Evolutionary conservation across 306 rosid species (phyloP).

Genomic region (Medicago lupulina): DNA sequence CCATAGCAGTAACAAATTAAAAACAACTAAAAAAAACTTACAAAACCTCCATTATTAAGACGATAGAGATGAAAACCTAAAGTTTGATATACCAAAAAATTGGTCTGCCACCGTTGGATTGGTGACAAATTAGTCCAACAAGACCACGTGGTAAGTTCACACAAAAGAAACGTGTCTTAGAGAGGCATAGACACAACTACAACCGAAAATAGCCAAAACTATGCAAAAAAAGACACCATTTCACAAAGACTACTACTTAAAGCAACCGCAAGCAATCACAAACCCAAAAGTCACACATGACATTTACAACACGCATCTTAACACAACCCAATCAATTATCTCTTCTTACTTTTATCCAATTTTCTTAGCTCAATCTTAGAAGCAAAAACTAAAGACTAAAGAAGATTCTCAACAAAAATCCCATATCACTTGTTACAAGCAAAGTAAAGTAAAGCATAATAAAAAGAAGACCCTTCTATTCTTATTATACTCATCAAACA

Average conservation of each 20-base stretch:
- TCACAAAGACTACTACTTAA: constrained; percentile 15
- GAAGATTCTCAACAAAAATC: constrained; percentile 14
- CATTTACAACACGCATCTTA: constrained; percentile 55
- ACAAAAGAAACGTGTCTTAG: constrained; percentile 30
- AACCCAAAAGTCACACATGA: constrained; percentile 22
- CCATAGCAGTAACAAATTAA: background rate
- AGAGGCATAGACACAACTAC: constrained; percentile 6
- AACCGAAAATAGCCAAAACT: constrained; percentile 15
- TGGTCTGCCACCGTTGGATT: background rate
- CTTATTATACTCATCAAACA: background rate
- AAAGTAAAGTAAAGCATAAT: background rate
- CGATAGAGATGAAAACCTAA: background rate
- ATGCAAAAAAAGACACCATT: background rate
- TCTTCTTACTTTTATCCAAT: background rate
- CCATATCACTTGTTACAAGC: background rate
- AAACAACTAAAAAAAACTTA: background rate
- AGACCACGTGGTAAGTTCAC: constrained; percentile 29
- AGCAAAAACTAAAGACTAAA: constrained; percentile 30
- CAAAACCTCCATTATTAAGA: background rate
- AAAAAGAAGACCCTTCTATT: background rate
- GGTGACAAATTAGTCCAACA: background rate
- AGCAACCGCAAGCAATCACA: constrained; percentile 45
- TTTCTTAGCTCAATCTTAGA: constrained; percentile 31
- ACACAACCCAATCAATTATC: background rate
- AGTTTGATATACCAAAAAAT: constrained; percentile 7